Conservation (phyloP, 2,329 filamentous ascomycete genomes). For the Leptographium flavum region DNA sequence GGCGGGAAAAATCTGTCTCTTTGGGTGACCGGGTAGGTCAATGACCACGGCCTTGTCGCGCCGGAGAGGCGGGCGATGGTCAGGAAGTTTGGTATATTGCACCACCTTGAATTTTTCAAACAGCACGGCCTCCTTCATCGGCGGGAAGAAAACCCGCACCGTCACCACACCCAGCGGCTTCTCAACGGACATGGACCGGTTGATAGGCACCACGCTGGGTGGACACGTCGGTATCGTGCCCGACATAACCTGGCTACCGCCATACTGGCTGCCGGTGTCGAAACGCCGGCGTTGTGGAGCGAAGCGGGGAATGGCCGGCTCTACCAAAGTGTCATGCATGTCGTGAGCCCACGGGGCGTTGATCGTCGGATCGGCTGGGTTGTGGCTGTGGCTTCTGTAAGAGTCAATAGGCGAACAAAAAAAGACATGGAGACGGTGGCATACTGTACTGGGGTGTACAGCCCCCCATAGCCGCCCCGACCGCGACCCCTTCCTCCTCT, state of each 20-base stretch:
- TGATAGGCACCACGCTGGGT: conserved; percentile 50
- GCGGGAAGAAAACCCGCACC: conserved; percentile 66
- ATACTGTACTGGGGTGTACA: conserved; percentile 50
- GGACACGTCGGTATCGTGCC: conserved; percentile 40
- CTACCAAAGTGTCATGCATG: conserved; percentile 63
- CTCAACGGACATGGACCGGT: conserved; percentile 69
- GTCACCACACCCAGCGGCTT: conserved; percentile 73
- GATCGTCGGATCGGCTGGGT: conserved; percentile 41
- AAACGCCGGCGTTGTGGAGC: conserved; percentile 18
- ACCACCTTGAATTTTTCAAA: conserved; percentile 70
- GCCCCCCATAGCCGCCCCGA: conserved; percentile 38
- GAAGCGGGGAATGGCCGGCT: conserved; percentile 20
- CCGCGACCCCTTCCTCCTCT: conserved; percentile 48
- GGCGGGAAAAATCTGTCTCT: conserved; percentile 83
- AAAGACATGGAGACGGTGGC: conserved; percentile 17
- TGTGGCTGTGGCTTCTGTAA: conserved; percentile 18
- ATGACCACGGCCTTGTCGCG: conserved; percentile 94
- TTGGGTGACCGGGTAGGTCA: conserved; percentile 65
- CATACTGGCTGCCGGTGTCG: conserved; percentile 9
- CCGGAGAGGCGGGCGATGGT: conserved; percentile 84
- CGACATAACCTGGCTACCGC: conserved; percentile 22
- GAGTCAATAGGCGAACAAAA: background rate
- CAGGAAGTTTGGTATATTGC: conserved; percentile 85
- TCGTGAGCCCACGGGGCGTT: conserved; percentile 84
- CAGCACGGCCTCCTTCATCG: conserved; percentile 54